These are phyloP conservation scores for Canavalia gladiata DNA, from an alignment of 306 rosid species.

Conservation along the genomic window DNA sequence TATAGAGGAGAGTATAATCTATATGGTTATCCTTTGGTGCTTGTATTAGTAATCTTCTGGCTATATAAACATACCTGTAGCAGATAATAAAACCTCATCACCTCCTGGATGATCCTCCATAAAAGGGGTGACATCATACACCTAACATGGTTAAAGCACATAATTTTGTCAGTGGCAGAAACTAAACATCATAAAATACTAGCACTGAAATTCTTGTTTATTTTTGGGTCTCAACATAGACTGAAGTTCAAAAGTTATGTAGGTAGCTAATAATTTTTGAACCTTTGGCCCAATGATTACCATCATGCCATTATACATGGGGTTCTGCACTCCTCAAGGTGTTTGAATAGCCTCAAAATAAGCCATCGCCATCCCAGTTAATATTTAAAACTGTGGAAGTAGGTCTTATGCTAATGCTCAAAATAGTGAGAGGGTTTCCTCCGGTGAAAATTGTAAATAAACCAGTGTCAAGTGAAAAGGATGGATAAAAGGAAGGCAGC, in stretches of 20 bases:
- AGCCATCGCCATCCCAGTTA: background rate
- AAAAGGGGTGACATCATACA: constrained; percentile 87
- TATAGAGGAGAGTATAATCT: constrained; percentile 22
- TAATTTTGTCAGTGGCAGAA: constrained; percentile 5
- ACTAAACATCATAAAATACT: constrained; percentile 18
- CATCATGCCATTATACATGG: background rate
- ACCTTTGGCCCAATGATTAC: background rate
- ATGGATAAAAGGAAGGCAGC: constrained; percentile 3
- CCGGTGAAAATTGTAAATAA: background rate
- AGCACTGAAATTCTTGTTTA: background rate
- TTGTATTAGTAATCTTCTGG: constrained; percentile 1
- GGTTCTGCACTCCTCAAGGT: constrained; percentile 3
- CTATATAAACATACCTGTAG: constrained; percentile 72
- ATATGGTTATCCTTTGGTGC: background rate
- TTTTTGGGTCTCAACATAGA: background rate
- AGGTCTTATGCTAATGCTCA: background rate
- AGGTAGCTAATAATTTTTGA: background rate
- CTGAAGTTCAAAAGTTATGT: constrained; percentile 30
- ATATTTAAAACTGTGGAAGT: constrained; percentile 18
- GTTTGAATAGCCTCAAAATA: constrained; percentile 29
- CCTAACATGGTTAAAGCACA: constrained; percentile 57
- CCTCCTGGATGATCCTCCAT: constrained; percentile 99
- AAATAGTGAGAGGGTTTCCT: constrained; percentile 30
- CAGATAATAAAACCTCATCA: constrained; percentile 84
- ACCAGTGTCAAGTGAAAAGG: constrained; percentile 5